These are phyloP conservation scores for Metschnikowia kunwiensis DNA, from an alignment of 805 yeast genomes.

Conservation along the genomic window DNA sequence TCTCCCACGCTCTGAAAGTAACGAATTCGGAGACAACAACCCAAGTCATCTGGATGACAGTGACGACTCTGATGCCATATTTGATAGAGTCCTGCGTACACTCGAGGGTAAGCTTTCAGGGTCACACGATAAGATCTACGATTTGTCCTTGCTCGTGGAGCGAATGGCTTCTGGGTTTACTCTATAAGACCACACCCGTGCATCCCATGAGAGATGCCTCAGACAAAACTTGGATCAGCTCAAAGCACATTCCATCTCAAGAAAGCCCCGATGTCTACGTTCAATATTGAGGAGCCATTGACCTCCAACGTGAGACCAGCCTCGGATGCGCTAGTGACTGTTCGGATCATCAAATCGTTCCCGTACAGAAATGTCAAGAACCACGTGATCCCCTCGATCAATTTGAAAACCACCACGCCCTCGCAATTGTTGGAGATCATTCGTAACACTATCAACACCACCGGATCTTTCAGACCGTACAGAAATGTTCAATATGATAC, in stretches of 20 bases:
- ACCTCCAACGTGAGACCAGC: constrained; percentile 76
- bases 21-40: constrained; percentile 11
- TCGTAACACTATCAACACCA: constrained; percentile 43
- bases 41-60: constrained; percentile 20
- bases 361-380: constrained; percentile 86
- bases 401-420: constrained; percentile 68
- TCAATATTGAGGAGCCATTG: constrained; percentile 45
- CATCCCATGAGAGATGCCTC: constrained; percentile 4
- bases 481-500: constrained; percentile 72
- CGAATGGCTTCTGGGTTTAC: constrained; percentile 26
- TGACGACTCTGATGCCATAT: constrained; percentile 22
- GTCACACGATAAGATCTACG: constrained; percentile 24
- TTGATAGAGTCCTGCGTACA: constrained; percentile 23
- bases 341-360: constrained; percentile 86
- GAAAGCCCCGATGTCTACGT: constrained; percentile 2
- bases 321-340: constrained; percentile 72
- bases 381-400: constrained; percentile 62
- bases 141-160: constrained; percentile 23
- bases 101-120: constrained; percentile 25
- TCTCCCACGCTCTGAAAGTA: constrained; percentile 18
- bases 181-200: constrained; percentile 17
- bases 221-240: not conserved
- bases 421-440: constrained; percentile 56
- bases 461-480: constrained; percentile 77
- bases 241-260: not conserved